Evolutionary conservation across 768 basidiomycete genomes (phyloP), one percentile per base, ranked within the genome.

Genomic region (Neoboletus magnificus): DNA sequence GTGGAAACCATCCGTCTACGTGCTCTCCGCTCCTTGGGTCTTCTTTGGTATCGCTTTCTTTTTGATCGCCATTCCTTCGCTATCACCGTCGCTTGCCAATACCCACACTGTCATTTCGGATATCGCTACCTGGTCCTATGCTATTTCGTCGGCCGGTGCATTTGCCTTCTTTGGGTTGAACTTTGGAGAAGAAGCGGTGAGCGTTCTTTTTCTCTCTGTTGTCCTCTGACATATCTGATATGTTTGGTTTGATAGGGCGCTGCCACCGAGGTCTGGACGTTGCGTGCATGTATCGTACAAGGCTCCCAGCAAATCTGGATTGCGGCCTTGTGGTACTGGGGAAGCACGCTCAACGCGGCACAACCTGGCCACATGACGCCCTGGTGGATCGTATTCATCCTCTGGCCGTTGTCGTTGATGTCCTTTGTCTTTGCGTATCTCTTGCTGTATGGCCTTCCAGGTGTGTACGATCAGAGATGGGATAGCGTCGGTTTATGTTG

Each of bases 221-320:
- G 25, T 20, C 4, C 18, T 23, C 8, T 25, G 44, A 29, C 25
- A 27, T 52, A 2, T 47, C 64, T 60, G 52, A 59, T 30, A 43
- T 23, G 42, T 32, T 59, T 25, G 20, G 36, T 41, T 33, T 22
- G 30, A 39, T 63, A 90, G 84, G 93, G 94, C 64, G 93, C 94
- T 52, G 92, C 94, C 1, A 95, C 94, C 8, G 94, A 97, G 71
- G 85, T 95, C 16, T 97, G 94, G 94, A 89, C 87, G 30, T 68
- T 93, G 56, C 83, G 94, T 32, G 94, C 94, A 13, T 95, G 93
- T 69, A 76, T 95, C 58, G 94, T 97, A 0, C 94, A 97, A 73
- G 94, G 94, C 39, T 89, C 93, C 11, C 94, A 97, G 62, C 94
- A 96, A 73, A 83, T 97, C 37, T 97, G 94, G 94, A 88, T 96